These are phyloP conservation scores for Diaporthe eres DNA, from an alignment of 2,329 filamentous ascomycete species.

Conservation along the genomic window DNA sequence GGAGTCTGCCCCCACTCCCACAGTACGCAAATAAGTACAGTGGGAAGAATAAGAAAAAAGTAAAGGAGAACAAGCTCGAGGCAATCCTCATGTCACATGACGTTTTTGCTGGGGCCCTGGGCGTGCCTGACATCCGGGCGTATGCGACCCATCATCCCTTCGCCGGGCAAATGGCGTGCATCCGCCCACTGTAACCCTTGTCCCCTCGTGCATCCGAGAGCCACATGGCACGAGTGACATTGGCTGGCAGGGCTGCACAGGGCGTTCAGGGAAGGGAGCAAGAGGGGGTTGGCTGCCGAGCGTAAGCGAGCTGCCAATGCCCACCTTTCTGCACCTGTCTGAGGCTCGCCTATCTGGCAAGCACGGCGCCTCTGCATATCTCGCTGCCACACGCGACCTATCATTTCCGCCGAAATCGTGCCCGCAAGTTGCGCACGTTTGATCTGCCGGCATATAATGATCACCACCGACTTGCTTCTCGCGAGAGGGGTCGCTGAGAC, in stretches of 20 bases:
- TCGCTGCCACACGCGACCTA: constrained; percentile 18
- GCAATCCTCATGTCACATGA: constrained; percentile 23
- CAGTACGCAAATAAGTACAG: constrained; percentile 19
- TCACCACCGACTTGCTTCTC: constrained; percentile 5
- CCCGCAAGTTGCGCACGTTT: constrained; percentile 29
- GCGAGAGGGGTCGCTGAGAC: constrained; percentile 10
- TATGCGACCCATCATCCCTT: constrained; percentile 16
- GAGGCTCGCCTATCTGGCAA: constrained; percentile 29
- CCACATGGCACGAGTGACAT: constrained; percentile 27
- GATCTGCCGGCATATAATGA: constrained; percentile 30
- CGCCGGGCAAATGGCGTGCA: constrained; percentile 18
- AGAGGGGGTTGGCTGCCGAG: constrained; percentile 3
- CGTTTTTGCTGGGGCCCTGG: constrained; percentile 1
- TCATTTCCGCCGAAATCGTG: constrained; percentile 18
- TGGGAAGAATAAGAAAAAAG: background rate
- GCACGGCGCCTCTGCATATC: constrained; percentile 2
- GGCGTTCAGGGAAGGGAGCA: background rate
- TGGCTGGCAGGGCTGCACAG: constrained; percentile 26
- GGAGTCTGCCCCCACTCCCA: constrained; percentile 17
- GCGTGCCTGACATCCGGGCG: constrained; percentile 23
- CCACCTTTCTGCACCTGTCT: constrained; percentile 35
- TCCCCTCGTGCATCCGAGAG: constrained; percentile 20
- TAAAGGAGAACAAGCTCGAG: constrained; percentile 21
- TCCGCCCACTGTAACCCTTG: constrained; percentile 32
- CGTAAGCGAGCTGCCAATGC: constrained; percentile 37